Base-by-base conservation (phyloP, 139 green algal species). In the Chlorella ohadii region DNA sequence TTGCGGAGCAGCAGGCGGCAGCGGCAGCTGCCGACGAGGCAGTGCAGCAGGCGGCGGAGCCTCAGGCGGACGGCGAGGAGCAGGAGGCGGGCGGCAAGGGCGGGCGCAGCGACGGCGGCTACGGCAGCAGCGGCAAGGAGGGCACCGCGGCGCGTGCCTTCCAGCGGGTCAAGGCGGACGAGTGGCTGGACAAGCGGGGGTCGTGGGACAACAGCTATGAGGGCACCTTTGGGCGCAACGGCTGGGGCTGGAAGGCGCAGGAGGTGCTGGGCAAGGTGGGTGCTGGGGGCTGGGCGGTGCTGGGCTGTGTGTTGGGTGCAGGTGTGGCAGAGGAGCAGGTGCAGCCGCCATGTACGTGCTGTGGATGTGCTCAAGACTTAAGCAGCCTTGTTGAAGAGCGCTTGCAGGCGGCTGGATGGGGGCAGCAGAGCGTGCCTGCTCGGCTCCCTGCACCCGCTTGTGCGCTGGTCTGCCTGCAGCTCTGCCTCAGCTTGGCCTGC, bases 211-310 rank as follows among this genome's bases (percentile, higher is more conserved):
- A 94, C 79, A 95, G 94, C 16, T 97, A 96, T 59, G 76, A 92
- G 51, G 91, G 83, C 47, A 91, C 88, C 0, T 93, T 96, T 86
- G 95, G 95, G 20, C 73, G 85, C 34, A 89, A 88, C 70, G 97
- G 97, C 31, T 99, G 94, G 93, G 97, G 97, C n/a, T 95, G 92
- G 82, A 98, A 97, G 82, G 97, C 97, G 71, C 93, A 99, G 81
- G 88, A 98, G 84, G 82, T 98, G 1, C 90, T 99, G 41, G 94
- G 95, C 56, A 82, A 88, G 88, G 92, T 94, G 38, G 67, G n/a
- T 71, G 64, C 31, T 79, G 22, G 22, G 51, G 67, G 41, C 44
- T 12, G 27, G 20, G 72, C 1, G n/a, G 19, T 70, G 27, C 33
- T 34, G 55, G 25, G 16, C 13, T 3, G 25, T 3, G 6, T 1